Evolutionary conservation across 1,284 basidiomycete genomes (phyloP), one percentile per base, ranked within the genome.

Genomic region (Sporisorium scitamineum): DNA sequence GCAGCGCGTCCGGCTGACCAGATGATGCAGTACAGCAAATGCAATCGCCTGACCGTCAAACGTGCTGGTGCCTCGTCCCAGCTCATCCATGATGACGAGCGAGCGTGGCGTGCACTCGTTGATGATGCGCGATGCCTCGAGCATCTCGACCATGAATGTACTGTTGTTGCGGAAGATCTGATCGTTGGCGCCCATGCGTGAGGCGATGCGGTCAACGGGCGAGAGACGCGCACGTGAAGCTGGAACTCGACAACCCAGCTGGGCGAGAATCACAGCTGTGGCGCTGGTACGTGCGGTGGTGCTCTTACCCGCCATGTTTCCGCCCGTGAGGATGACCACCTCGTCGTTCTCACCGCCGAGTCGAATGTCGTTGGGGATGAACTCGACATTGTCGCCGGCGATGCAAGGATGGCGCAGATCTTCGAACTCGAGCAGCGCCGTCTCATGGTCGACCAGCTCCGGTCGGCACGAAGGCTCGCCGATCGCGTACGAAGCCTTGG

Each of bases 181-280:
- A 61, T 85, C 84, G 42, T 85, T 86, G 64, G 97, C 97, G 20
- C 97, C 97, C 96, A 99, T 99, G 29, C 97, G 91, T 8, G 96
- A 98, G 67, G 97, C 90, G 79, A 99, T 97, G 26, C 92, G 89
- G 85, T 99, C 96, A 2, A 97, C 91, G 0, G 97, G 94, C 73
- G 92, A 92, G 53, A 99, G 85, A 37, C 92, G 89, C 29, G 96
- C 97, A 57, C 87, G 89, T 37, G 89, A 86, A 0, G 97, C 96
- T 3, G 97, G 97, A 3, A 99, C 94, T 56, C 93, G 90, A 92
- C 98, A 99, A n/a, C 97, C 97, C 20, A 99, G 88, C 85, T 98
- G 96, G 9, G 95, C 95, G 91, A 97, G 93, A 78, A 98, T 97
- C 67, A 97, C 91, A 31, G 93, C 95, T 0, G 92, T 90, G 5